These are phyloP conservation scores for Comarum palustre DNA, from an alignment of 306 rosid species.

Conservation along the genomic window DNA sequence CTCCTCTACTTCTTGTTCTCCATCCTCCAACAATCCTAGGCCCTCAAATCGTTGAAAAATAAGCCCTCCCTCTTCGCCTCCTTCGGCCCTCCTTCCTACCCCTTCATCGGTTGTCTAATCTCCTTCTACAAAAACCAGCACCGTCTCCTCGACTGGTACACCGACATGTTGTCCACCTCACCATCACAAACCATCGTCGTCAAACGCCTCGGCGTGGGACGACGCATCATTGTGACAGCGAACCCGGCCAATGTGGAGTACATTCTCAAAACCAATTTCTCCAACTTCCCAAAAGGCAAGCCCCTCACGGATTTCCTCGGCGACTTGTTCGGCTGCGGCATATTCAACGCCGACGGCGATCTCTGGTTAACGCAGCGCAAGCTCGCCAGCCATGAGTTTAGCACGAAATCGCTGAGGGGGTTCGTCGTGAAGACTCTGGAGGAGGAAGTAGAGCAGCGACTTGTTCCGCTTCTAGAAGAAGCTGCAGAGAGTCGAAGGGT, in stretches of 20 bases:
- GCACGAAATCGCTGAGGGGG: slow-evolving; percentile 44
- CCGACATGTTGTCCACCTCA: slow-evolving; percentile 50
- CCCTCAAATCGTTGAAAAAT: not conserved
- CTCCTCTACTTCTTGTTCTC: slow-evolving; percentile 23
- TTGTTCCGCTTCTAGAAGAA: slow-evolving; percentile 46
- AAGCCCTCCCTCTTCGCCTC: not conserved
- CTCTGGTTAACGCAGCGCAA: slow-evolving; percentile 66
- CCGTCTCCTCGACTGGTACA: slow-evolving; percentile 66
- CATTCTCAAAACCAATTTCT: slow-evolving; percentile 59
- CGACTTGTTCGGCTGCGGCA: slow-evolving; percentile 74
- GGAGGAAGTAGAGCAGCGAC: slow-evolving; percentile 48
- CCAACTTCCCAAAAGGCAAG: slow-evolving; percentile 74
- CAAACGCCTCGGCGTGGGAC: slow-evolving; percentile 50
- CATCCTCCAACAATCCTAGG: not conserved
- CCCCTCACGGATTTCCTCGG: slow-evolving; percentile 80
- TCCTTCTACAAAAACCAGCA: slow-evolving; percentile 57
- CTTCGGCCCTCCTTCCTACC: slow-evolving; percentile 51
- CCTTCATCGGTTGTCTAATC: slow-evolving; percentile 58
- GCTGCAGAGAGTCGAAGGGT: slow-evolving; percentile 35
- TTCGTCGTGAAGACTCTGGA: slow-evolving; percentile 48
- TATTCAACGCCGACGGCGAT: slow-evolving; percentile 70
- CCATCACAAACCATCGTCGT: slow-evolving; percentile 51
- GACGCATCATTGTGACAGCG: slow-evolving; percentile 63
- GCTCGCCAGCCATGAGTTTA: slow-evolving; percentile 70
- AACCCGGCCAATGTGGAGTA: slow-evolving; percentile 65